Conservation (phyloP, 495 filamentous ascomycete genomes). For the Podospora australis region DNA sequence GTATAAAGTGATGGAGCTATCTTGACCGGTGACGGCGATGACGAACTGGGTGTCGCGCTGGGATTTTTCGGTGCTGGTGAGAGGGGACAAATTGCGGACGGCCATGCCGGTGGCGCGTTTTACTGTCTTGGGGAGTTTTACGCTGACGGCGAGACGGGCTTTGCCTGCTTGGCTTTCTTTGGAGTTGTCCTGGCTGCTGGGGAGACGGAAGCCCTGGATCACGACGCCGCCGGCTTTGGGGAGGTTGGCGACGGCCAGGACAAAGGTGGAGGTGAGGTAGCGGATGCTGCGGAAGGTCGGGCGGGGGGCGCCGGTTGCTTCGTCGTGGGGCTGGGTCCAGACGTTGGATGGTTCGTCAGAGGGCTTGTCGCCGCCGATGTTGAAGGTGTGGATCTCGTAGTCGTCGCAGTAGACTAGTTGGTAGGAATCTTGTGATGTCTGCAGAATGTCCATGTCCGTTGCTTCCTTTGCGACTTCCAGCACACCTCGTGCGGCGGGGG, state of each 20-base stretch:
- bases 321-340: conserved; percentile 52
- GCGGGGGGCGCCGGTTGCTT: conserved; percentile 42
- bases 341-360: conserved; percentile 49
- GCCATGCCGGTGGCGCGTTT: conserved; percentile 63
- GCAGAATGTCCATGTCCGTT: conserved; percentile 72
- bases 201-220: conserved; percentile 47
- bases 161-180: conserved; percentile 28
- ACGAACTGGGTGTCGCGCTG: conserved; percentile 62
- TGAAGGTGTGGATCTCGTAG: conserved; percentile 58
- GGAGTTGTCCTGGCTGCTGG: conserved; percentile 16
- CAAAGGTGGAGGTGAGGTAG: conserved; percentile 70
- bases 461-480: conserved; percentile 67
- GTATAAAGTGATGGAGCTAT: conserved; percentile 71
- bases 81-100: conserved; percentile 56
- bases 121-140: conserved; percentile 36
- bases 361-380: conserved; percentile 42
- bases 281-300: conserved; percentile 61
- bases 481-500: conserved; percentile 58
- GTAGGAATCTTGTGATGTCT: conserved; percentile 53
- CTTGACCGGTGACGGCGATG: conserved; percentile 76
- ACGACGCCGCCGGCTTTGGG: conserved; percentile 41
- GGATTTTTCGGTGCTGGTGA: conserved; percentile 33
- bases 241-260: conserved; percentile 55
- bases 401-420: conserved; percentile 75
- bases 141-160: conserved; percentile 36